These are phyloP conservation scores for Moesziomyces sp. DNA, from an alignment of 1,284 basidiomycete genomes.

Conservation along the genomic window DNA sequence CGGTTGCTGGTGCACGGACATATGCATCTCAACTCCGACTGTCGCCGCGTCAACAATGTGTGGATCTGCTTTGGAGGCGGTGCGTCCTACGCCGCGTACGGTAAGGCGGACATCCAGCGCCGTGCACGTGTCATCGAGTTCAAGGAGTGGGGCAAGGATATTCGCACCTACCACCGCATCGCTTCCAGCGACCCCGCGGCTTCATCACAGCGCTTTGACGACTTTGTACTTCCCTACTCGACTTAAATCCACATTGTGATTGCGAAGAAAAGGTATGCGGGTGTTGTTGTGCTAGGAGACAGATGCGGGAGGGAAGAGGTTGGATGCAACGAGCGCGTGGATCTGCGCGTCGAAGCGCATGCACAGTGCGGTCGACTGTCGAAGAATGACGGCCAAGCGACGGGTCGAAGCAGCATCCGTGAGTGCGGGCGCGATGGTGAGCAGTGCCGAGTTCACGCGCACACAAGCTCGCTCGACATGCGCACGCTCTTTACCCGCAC, in stretches of 20 bases:
- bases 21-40: slow-evolving; percentile 75
- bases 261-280: background rate
- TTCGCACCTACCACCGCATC: slow-evolving; percentile 87
- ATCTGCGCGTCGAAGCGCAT: slow-evolving; percentile 18
- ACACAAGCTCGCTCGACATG: background rate
- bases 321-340: slow-evolving; percentile 8
- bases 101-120: slow-evolving; percentile 28
- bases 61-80: slow-evolving; percentile 97
- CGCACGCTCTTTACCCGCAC: background rate
- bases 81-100: slow-evolving; percentile 65
- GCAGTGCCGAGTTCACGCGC: slow-evolving; percentile 9
- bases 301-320: slow-evolving; percentile 10
- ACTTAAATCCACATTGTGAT: background rate
- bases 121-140: slow-evolving; percentile 48
- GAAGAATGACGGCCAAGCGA: slow-evolving; percentile 11
- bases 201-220: slow-evolving; percentile 17
- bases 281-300: background rate
- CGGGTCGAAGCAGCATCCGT: background rate
- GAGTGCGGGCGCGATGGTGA: background rate
- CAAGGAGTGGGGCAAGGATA: slow-evolving; percentile 83
- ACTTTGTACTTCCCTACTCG: slow-evolving; percentile 26
- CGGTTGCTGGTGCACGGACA: slow-evolving; percentile 59
- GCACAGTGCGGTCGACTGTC: slow-evolving; percentile 14
- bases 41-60: slow-evolving; percentile 81
- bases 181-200: slow-evolving; percentile 67